Evolutionary conservation across 2,329 filamentous ascomycete genomes (phyloP), one percentile per base, ranked within the genome.

Genomic region (Chlorencoelia australis): DNA sequence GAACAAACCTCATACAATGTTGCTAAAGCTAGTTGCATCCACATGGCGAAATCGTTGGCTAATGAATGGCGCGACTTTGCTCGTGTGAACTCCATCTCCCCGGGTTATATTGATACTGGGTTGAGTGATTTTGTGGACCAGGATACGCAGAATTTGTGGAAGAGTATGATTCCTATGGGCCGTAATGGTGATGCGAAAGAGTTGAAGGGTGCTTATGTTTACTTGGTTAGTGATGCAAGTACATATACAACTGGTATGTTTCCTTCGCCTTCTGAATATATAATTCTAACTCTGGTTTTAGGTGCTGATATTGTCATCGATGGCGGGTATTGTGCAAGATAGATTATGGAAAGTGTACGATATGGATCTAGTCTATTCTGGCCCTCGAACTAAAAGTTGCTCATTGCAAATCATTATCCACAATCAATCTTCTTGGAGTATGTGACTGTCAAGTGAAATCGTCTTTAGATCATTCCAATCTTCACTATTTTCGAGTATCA

Each of bases 11-110:
- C 64, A n/a, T 76, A 76, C 61, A 76, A 76, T 51, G 69, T 71
- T 30, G 71, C 75, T 45, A 81, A 81, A 66, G 75, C 77, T 26
- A 75, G 74, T 42, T 76, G 72, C 53, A 77, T 80, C 49, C 75
- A 79, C 57, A 54, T 79, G 49, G 73, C 74, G 33, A 63, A 63
- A 43, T 78, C 73, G 29, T 63, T 82, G 40, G 76, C 77, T 51
- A 79, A 78, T 56, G 77, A 82, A 59, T 82, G 77, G 77, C 65
- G 73, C 40, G 74, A 76, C 57, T 80, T 80, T 57, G 76, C 76
- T 30, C 70, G 76, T 48, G 75, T 79, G 51, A 81, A 81, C 65
- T 70, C 65, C 57, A 74, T 81, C 58, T 79, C 74, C 3, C 76
- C 76, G 5, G 76, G 76, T 35, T 80, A 79, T 61, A 79, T 80